Base-by-base conservation (phyloP, 495 filamentous ascomycete genomes). In the Amphirosellinia nigrospora region DNA sequence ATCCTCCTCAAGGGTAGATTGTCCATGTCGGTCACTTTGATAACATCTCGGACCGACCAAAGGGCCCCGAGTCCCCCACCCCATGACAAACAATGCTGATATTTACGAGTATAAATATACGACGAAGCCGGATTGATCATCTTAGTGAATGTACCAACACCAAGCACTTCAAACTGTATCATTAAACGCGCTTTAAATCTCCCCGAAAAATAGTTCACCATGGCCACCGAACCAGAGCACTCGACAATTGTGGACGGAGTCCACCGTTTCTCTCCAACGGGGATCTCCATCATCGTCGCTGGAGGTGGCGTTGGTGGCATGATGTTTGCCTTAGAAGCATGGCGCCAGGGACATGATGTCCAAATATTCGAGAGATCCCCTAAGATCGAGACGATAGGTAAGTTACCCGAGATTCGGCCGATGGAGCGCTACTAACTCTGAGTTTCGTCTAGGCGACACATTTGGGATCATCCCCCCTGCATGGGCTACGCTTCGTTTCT, bases 401-500 rank as follows among this genome's bases (percentile, higher is more conserved):
- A 43, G 45, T 53, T 15, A 7, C n/a, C 28, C 32, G 43, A 46
- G 7, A 52, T 8, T 34, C 19, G 16, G 19, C 19, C 28, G 53
- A 56, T 34, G n/a, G 28, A n/a, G 53, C 30, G 53, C 32, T 56
- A 3, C 53, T 56, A 56, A 56, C 30, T 56, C 53, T 30, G 9
- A 30, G 6, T n/a, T 56, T 34, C 6, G 3, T 0, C 46, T 52
- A 69, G 66, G 66, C 28, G 66, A 69, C 32, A n/a, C 43, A 8
- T 62, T 69, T 41, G 66, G 66, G n/a, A 30, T 69, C 28, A 23
- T 69, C 1, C 26, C 66, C 10, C 66, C 66, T n/a, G 66, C 38
- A 9, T 69, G 39, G 55, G 21, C 66, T 23, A 62, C 66, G 7
- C 41, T 69, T 19, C 53, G 55, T 16, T 48, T 62, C 55, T 69